phyloP scores from a whole-genome alignment of 2,329 filamentous ascomycete genomes.

The Esteya vermicola region DNA sequence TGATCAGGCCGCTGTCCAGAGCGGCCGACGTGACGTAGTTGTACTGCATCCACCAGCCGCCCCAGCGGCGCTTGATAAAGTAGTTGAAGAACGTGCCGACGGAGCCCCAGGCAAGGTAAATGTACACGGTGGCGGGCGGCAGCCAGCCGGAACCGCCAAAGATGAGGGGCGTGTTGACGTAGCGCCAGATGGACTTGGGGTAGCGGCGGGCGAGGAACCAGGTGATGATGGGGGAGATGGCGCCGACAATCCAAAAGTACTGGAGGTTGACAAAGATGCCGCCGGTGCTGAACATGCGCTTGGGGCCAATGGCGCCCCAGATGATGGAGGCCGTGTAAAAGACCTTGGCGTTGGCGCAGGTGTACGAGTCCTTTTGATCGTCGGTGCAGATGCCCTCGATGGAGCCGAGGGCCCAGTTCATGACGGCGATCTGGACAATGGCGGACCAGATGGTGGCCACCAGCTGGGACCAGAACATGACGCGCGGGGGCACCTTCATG shows the following conservation, averaged over 20 bases:
- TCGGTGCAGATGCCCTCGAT: constrained; percentile 48
- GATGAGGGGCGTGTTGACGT: constrained; percentile 53
- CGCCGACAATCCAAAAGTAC: constrained; percentile 59
- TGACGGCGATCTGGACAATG: constrained; percentile 47
- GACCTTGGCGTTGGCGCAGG: constrained; percentile 37
- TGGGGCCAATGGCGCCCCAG: constrained; percentile 60
- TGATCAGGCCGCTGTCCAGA: constrained; percentile 51
- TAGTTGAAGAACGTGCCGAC: constrained; percentile 57
- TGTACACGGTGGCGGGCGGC: constrained; percentile 56
- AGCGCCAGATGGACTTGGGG: constrained; percentile 47
- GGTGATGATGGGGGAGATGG: constrained; percentile 45
- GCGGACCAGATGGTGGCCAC: constrained; percentile 46
- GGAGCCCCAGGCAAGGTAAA: constrained; percentile 56
- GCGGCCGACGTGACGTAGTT: constrained; percentile 64
- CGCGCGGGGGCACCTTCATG: constrained; percentile 50
- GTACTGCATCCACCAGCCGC: constrained; percentile 65
- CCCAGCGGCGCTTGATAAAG: constrained; percentile 48
- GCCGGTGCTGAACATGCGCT: constrained; percentile 50
- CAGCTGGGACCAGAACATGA: constrained; percentile 46
- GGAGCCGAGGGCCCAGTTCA: constrained; percentile 49
- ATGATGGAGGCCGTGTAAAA: constrained; percentile 58
- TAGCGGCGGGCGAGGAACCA: constrained; percentile 48
- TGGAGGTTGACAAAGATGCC: constrained; percentile 50
- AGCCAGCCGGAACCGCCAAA: constrained; percentile 50
- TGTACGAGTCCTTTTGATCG: constrained; percentile 40